Conservation (phyloP, 2,329 filamentous ascomycete species). For the Shiraia sp. region DNA sequence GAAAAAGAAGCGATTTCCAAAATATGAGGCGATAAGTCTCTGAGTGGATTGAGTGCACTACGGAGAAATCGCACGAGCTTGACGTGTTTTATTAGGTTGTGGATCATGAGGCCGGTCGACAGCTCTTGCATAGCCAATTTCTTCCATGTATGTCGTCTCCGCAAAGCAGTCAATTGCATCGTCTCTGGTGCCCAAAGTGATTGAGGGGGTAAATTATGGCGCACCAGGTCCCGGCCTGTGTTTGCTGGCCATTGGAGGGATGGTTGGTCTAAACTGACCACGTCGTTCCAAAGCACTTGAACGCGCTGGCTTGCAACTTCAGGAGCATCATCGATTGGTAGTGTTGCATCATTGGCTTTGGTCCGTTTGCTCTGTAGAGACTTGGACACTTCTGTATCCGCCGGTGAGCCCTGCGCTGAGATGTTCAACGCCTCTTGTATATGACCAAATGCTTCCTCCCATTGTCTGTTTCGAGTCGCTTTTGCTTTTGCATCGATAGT, state of each 20-base stretch:
- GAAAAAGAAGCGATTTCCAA: constrained; percentile 12
- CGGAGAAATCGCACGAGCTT: constrained; percentile 6
- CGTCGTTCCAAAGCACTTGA: too few species aligned
- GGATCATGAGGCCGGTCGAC: constrained; percentile 46
- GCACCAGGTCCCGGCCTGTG: constrained; percentile 40
- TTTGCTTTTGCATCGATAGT: constrained; percentile 65
- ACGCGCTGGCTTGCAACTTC: too few species aligned
- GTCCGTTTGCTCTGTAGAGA: too few species aligned
- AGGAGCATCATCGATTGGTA: too few species aligned
- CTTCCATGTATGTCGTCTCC: constrained; percentile 44
- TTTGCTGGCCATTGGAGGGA: constrained; percentile 45
- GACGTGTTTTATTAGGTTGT: constrained; percentile 36
- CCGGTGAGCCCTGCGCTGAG: too few species aligned
- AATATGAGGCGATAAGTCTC: constrained; percentile 26
- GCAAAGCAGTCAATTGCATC: constrained; percentile 33
- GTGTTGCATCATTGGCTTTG: too few species aligned
- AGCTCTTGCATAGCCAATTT: constrained; percentile 50
- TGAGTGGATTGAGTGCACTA: constrained; percentile 5
- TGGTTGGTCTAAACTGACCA: too few species aligned
- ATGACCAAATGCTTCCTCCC: constrained; percentile 62
- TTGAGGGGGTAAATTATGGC: constrained; percentile 47
- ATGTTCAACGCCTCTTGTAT: constrained; percentile 9
- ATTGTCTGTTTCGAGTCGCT: constrained; percentile 57
- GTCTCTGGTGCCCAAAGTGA: constrained; percentile 49
- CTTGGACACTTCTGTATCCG: too few species aligned